These are phyloP conservation scores for Schoenoplectus triqueter DNA, from an alignment of 202 grass and related monocot genomes.

Conservation along the genomic window DNA sequence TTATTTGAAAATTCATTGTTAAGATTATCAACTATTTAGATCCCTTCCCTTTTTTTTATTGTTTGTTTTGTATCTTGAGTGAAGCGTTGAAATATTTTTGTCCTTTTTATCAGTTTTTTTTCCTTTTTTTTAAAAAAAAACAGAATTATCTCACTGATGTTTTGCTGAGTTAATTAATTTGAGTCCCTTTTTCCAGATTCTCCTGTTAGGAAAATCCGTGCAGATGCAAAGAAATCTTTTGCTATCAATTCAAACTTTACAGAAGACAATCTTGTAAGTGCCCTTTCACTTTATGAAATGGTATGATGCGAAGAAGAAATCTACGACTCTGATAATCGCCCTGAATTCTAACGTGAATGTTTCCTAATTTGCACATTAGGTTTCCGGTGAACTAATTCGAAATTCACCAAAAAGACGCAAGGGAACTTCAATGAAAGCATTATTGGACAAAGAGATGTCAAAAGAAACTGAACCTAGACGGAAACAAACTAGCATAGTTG, in stretches of 20 bases:
- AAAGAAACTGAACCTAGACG: constrained; percentile 63
- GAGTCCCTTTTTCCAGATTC: constrained; percentile 40
- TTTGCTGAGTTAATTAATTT: constrained; percentile 31
- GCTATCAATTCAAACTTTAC: constrained; percentile 45
- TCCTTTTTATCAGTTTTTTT: neutral
- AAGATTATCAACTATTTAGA: too few relatives aligned
- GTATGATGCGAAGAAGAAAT: neutral
- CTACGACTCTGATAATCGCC: neutral
- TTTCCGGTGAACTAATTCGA: constrained; percentile 26
- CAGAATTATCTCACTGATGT: neutral
- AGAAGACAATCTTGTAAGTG: constrained; percentile 59
- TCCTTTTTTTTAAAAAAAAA: neutral
- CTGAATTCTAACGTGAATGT: constrained; percentile 6
- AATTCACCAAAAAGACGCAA: constrained; percentile 45
- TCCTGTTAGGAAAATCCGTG: constrained; percentile 42
- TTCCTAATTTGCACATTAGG: constrained; percentile 30
- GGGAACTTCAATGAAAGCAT: constrained; percentile 69
- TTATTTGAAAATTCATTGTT: too few relatives aligned
- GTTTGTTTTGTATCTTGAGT: constrained; percentile 17
- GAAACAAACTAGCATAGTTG: constrained; percentile 64
- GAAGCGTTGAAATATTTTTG: constrained; percentile 30
- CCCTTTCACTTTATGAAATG: neutral
- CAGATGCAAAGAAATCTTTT: constrained; percentile 43
- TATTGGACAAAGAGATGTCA: constrained; percentile 77
- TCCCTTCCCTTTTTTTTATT: neutral